Conservation (phyloP, 495 filamentous ascomycete species). For the Neurospora sp. region DNA sequence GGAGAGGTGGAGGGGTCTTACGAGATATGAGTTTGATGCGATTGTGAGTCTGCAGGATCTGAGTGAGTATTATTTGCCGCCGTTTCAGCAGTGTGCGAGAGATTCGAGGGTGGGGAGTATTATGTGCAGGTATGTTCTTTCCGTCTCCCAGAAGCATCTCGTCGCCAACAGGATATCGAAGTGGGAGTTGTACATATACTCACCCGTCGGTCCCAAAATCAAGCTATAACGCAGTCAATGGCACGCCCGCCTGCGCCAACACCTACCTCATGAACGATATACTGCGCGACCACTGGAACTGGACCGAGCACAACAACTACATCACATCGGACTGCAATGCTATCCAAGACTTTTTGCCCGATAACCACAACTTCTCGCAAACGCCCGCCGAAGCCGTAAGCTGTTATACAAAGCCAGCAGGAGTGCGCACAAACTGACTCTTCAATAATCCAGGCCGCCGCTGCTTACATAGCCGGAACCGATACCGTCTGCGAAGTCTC, state of each 20-base stretch:
- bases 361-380: slow-evolving; percentile 25
- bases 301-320: slow-evolving; percentile 31
- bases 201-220: not conserved
- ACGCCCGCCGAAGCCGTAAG: slow-evolving; percentile 17
- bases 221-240: slow-evolving; percentile 35
- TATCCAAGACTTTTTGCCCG: slow-evolving; percentile 12
- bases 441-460: slow-evolving; percentile 11
- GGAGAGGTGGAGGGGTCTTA: slow-evolving; percentile 32
- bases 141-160: not conserved
- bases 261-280: slow-evolving; percentile 30
- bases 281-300: slow-evolving; percentile 38
- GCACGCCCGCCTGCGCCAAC: slow-evolving; percentile 33
- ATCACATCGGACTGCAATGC: slow-evolving; percentile 35
- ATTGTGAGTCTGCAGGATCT: slow-evolving; percentile 29
- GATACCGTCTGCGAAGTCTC: slow-evolving; percentile 25
- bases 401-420: too few species aligned
- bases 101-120: slow-evolving; percentile 35
- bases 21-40: slow-evolving; percentile 26
- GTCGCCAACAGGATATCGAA: not conserved
- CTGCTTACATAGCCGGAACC: slow-evolving; percentile 25
- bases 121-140: slow-evolving; percentile 28
- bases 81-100: slow-evolving; percentile 34
- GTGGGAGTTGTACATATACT: too few species aligned
- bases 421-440: too few species aligned
- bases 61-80: slow-evolving; percentile 38